Evolutionary conservation across 371 early-diverging fungal species (phyloP).

Genomic region (Gilbertella persicaria): DNA sequence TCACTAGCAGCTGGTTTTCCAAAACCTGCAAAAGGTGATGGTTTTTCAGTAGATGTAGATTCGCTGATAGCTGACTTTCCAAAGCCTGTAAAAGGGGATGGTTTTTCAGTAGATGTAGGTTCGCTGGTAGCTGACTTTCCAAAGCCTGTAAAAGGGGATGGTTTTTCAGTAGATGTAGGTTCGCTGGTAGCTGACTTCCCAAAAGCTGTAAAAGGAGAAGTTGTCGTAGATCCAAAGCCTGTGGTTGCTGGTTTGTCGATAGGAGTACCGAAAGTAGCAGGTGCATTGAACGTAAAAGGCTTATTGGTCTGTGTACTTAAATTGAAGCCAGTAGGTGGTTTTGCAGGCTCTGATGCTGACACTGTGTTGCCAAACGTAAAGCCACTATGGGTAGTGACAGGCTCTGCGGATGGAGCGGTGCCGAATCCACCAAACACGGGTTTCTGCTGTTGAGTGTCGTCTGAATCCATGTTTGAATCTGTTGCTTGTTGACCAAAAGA

Average conservation of each 20-base stretch:
- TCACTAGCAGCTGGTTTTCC: not conserved
- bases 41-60: not conserved
- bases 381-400: not conserved
- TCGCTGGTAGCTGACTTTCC: not conserved
- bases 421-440: not conserved
- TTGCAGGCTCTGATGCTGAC: not conserved
- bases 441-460: not conserved
- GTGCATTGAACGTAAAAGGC: slow-evolving; percentile 2
- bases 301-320: not conserved
- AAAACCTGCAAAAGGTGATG: slow-evolving; percentile 9
- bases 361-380: not conserved
- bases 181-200: not conserved
- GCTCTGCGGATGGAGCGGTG: not conserved
- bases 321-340: not conserved
- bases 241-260: not conserved
- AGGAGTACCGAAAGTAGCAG: not conserved
- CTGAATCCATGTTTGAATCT: slow-evolving; percentile 9
- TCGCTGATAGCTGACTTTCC: not conserved
- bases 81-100: too few species aligned
- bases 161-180: too few species aligned
- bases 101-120: not conserved
- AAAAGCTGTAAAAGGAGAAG: not conserved
- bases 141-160: slow-evolving; percentile 8
- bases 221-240: not conserved
- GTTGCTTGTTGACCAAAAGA: slow-evolving; percentile 2